These are phyloP conservation scores for Carex littledalei DNA, from an alignment of 176 grass and related monocot species.

Conservation along the genomic window DNA sequence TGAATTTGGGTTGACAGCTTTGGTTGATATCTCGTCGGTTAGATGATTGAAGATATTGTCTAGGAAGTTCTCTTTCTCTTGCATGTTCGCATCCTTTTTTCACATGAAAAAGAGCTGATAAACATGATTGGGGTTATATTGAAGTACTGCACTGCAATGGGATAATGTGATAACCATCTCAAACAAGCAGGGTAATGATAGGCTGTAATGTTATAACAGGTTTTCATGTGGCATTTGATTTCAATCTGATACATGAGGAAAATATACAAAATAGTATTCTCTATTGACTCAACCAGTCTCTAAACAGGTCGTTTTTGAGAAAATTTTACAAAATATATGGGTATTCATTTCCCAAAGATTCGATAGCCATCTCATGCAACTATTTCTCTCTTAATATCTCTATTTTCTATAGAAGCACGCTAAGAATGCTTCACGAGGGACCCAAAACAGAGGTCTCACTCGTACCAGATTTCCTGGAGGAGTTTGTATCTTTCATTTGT, in stretches of 20 bases:
- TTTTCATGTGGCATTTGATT: background rate
- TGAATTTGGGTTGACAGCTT: background rate
- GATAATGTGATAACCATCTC: too few relatives aligned
- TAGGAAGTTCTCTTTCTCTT: background rate
- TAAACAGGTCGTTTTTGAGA: background rate
- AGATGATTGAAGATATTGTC: background rate
- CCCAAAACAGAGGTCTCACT: slow-evolving; percentile 16
- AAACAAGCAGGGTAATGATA: background rate
- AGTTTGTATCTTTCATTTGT: slow-evolving; percentile 52
- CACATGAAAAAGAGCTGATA: background rate
- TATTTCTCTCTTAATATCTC: background rate
- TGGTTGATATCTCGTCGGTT: background rate
- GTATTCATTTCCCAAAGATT: background rate
- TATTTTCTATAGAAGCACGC: slow-evolving; percentile 22
- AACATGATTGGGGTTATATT: background rate
- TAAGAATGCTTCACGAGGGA: background rate
- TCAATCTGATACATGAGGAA: background rate
- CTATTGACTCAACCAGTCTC: background rate
- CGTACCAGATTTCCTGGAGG: slow-evolving; percentile 72
- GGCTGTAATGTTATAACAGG: background rate
- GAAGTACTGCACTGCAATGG: background rate
- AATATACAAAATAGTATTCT: background rate
- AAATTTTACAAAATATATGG: slow-evolving; percentile 20
- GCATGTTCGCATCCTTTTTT: background rate
- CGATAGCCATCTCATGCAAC: background rate